These are phyloP conservation scores for Glycine tomentella DNA, from an alignment of 306 rosid genomes.

Conservation along the genomic window DNA sequence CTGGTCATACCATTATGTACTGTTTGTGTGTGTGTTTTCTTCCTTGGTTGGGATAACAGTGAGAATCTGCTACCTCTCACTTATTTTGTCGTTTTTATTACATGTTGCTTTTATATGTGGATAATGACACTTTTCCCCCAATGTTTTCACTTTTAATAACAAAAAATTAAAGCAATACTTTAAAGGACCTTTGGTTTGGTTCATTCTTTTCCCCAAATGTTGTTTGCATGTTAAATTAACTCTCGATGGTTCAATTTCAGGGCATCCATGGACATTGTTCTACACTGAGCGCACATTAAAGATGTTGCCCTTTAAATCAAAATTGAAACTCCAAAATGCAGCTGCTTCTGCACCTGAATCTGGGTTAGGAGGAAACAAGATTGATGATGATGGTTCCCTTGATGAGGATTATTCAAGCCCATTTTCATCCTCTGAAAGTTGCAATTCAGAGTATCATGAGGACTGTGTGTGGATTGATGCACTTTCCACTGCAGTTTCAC, in stretches of 20 bases:
- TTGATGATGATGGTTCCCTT: background rate
- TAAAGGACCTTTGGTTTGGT: background rate
- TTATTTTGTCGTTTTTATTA: background rate
- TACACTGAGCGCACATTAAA: conserved; percentile 64
- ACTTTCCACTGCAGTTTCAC: conserved; percentile 35
- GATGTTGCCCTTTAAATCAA: conserved; percentile 58
- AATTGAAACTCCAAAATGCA: conserved; percentile 50
- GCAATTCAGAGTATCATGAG: background rate
- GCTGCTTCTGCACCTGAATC: conserved; percentile 46
- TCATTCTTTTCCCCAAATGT: background rate
- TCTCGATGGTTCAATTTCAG: conserved; percentile 46
- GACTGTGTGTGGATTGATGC: conserved; percentile 35
- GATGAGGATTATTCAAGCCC: background rate
- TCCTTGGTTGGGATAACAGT: background rate
- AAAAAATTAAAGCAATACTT: background rate
- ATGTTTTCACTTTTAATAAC: background rate
- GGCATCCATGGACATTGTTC: conserved; percentile 84
- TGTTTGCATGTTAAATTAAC: conserved; percentile 21
- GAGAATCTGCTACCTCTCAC: background rate
- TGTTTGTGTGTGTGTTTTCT: background rate
- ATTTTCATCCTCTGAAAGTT: conserved; percentile 26
- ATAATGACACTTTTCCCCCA: background rate
- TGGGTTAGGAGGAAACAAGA: conserved; percentile 29
- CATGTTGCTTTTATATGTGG: background rate
- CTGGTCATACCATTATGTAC: conserved; percentile 8